A percentile compares a stretch with the other conserved stretches of the same genome.
Evolutionary conservation across 2,329 filamentous ascomycete species (phyloP).

Genomic region (Hypoxylon sp.): DNA sequence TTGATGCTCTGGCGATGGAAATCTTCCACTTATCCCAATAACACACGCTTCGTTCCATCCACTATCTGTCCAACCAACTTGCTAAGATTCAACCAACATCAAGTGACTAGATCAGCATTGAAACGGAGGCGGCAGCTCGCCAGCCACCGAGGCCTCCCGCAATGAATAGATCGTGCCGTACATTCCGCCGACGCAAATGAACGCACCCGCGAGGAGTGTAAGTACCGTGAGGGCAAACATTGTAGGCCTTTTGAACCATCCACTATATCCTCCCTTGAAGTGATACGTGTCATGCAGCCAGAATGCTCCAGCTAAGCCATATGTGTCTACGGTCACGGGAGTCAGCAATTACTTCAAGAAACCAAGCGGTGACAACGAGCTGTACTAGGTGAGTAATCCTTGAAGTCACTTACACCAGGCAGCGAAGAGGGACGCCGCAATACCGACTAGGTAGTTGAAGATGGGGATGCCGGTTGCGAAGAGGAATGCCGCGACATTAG

Average conservation of each 20-base stretch:
- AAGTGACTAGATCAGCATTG: slow-evolving; percentile 44
- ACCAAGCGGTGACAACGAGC: background rate
- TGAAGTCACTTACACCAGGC: slow-evolving; percentile 57
- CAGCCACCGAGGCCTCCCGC: slow-evolving; percentile 43
- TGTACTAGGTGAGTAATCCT: background rate
- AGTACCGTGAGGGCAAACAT: slow-evolving; percentile 57
- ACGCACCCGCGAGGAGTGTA: slow-evolving; percentile 61
- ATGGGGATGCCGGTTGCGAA: slow-evolving; percentile 64
- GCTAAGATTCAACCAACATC: background rate
- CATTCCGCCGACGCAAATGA: slow-evolving; percentile 63
- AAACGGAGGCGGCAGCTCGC: slow-evolving; percentile 47
- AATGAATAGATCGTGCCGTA: slow-evolving; percentile 62
- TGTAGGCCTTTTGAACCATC: slow-evolving; percentile 55
- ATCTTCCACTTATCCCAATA: background rate
- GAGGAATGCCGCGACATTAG: slow-evolving; percentile 60
- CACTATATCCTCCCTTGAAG: slow-evolving; percentile 55
- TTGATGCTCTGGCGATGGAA: too few species aligned
- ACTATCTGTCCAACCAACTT: too few species aligned
- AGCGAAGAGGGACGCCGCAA: slow-evolving; percentile 64
- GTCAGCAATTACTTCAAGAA: background rate
- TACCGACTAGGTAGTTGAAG: slow-evolving; percentile 66
- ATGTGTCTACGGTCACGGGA: slow-evolving; percentile 54
- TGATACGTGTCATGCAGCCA: slow-evolving; percentile 65
- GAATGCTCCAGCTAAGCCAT: slow-evolving; percentile 65
- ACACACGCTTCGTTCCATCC: background rate